phyloP scores from a whole-genome alignment of 441 rosid species.

The Flueggea neowawraea region DNA sequence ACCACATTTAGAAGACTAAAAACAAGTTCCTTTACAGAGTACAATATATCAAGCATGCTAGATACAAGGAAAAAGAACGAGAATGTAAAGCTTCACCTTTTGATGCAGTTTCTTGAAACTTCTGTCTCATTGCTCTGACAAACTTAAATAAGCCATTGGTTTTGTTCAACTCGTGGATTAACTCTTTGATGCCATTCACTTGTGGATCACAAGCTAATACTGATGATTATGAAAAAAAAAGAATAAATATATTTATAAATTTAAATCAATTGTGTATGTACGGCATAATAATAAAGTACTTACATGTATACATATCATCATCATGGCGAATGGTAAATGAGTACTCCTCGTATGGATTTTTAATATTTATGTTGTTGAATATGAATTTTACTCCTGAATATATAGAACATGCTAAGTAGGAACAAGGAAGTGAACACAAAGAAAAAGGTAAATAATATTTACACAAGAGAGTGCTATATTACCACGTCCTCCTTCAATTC shows the following conservation, averaged over 20 bases:
- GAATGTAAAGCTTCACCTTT: conserved; percentile 31
- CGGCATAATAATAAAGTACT: conserved; percentile 16
- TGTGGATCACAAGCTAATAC: conserved; percentile 82
- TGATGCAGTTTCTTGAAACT: conserved; percentile 52
- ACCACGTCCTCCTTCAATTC: conserved; percentile 85
- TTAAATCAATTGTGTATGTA: neutral
- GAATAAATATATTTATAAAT: neutral
- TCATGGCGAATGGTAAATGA: conserved; percentile 64
- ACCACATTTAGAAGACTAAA: too few relatives aligned
- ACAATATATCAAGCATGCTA: too few relatives aligned
- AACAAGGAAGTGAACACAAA: conserved; percentile 10
- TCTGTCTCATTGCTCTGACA: conserved; percentile 67
- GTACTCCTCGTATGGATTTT: conserved; percentile 46
- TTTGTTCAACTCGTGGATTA: conserved; percentile 55
- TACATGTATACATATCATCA: conserved; percentile 63
- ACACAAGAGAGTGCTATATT: conserved; percentile 39
- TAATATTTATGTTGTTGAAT: conserved; percentile 48
- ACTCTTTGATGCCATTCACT: conserved; percentile 46
- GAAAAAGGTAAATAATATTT: neutral
- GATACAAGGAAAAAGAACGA: conserved; percentile 5
- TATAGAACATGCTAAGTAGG: conserved; percentile 11
- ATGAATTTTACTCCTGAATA: conserved; percentile 75
- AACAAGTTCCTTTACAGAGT: too few relatives aligned
- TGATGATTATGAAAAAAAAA: conserved; percentile 29
- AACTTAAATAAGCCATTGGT: conserved; percentile 69